Conservation (phyloP, 2,329 filamentous ascomycete species). For the Penicillium sp. region DNA sequence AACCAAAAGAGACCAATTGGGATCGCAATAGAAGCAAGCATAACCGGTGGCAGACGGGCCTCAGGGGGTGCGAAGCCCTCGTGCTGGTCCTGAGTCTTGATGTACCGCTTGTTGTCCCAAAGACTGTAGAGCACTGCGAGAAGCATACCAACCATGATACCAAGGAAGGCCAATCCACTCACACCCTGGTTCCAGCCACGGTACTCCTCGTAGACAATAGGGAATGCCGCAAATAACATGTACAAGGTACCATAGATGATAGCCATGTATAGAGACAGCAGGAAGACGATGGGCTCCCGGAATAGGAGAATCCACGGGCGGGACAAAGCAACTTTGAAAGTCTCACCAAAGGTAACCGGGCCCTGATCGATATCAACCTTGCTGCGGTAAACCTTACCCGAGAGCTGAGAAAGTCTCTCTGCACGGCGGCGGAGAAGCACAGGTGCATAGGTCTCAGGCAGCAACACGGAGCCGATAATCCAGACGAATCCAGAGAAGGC, state of each 20-base stretch:
- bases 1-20: constrained; percentile 35
- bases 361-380: constrained; percentile 29
- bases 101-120: constrained; percentile 29
- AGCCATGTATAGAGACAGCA: constrained; percentile 33
- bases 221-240: constrained; percentile 33
- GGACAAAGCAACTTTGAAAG: constrained; percentile 27
- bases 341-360: constrained; percentile 16
- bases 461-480: constrained; percentile 24
- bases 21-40: constrained; percentile 28
- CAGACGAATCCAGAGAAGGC: constrained; percentile 29
- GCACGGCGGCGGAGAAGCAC: constrained; percentile 31
- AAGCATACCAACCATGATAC: constrained; percentile 34
- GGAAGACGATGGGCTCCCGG: constrained; percentile 32
- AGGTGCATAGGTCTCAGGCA: constrained; percentile 33
- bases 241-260: constrained; percentile 33
- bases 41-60: constrained; percentile 27
- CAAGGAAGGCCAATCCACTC: constrained; percentile 29
- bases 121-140: constrained; percentile 24
- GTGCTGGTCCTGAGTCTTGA: constrained; percentile 16
- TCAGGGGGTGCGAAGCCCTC: constrained; percentile 28
- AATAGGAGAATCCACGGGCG: constrained; percentile 33
- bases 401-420: constrained; percentile 22
- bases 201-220: constrained; percentile 29
- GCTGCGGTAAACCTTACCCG: constrained; percentile 26
- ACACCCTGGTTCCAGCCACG: constrained; percentile 33